A percentile compares a stretch with the other conserved stretches of the same genome.
phyloP scores from a whole-genome alignment of 129 eudicot species.

The Flaveria brownii region DNA sequence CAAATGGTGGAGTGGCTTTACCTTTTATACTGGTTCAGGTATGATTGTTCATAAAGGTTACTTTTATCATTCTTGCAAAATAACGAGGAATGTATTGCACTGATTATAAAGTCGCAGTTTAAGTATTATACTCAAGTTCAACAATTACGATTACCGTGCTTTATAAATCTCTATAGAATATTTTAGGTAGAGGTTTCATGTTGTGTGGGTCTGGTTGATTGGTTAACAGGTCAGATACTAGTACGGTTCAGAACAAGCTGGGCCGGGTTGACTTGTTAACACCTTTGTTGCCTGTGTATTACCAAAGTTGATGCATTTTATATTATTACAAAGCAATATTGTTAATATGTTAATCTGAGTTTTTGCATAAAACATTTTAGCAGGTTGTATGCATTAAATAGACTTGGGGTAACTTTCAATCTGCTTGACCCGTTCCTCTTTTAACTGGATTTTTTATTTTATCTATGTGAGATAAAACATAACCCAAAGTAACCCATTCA shows the following conservation, averaged over 20 bases:
- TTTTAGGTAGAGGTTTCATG: background rate
- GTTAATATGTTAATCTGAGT: too few relatives aligned
- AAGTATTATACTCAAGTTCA: too few relatives aligned
- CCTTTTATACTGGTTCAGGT: slow-evolving; percentile 95
- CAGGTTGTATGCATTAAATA: too few relatives aligned
- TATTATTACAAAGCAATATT: too few relatives aligned
- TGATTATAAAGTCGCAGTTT: background rate
- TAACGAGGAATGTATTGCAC: background rate
- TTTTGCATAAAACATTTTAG: too few relatives aligned
- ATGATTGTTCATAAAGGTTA: slow-evolving; percentile 17
- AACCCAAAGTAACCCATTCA: background rate
- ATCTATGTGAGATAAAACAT: background rate
- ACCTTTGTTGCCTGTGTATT: too few relatives aligned
- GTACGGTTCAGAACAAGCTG: too few relatives aligned
- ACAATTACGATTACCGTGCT: background rate
- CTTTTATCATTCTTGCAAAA: slow-evolving; percentile 10
- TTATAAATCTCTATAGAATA: background rate
- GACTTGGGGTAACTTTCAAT: background rate
- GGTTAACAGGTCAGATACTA: background rate
- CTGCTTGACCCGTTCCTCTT: background rate
- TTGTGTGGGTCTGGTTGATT: background rate
- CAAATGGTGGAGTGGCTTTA: slow-evolving; percentile 82
- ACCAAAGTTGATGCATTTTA: too few relatives aligned
- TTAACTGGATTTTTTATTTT: background rate
- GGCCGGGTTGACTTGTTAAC: too few relatives aligned